phyloP scores from a whole-genome alignment of 2,329 filamentous ascomycete genomes.

The Ceratocystis huliohia region DNA sequence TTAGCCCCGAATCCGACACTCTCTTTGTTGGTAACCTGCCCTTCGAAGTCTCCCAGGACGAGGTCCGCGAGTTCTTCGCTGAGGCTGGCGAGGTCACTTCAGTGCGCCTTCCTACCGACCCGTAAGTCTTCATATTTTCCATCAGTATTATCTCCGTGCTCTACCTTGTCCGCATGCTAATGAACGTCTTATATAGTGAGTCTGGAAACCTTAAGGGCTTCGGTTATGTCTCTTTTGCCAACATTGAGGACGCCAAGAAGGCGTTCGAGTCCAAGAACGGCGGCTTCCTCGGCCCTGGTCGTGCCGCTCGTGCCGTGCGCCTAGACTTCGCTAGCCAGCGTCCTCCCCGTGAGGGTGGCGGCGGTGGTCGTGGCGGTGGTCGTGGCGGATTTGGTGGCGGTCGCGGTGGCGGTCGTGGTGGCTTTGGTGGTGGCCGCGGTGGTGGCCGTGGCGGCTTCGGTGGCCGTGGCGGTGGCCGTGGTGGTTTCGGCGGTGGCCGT shows the following conservation, averaged over 20 bases:
- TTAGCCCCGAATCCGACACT: conserved; percentile 70
- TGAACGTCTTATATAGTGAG: conserved; percentile 42
- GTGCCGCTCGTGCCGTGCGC: conserved; percentile 61
- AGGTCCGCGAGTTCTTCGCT: conserved; percentile 60
- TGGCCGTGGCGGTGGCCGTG: conserved; percentile 36
- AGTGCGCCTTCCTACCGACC: conserved; percentile 79
- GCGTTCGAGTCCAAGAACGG: conserved; percentile 62
- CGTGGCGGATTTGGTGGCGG: conserved; percentile 37
- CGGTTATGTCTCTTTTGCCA: conserved; percentile 75
- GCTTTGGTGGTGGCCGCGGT: conserved; percentile 36
- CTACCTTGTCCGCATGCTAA: conserved; percentile 23
- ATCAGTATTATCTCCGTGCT: background rate
- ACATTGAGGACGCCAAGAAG: conserved; percentile 68
- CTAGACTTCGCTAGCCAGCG: conserved; percentile 70
- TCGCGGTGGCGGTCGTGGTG: conserved; percentile 32
- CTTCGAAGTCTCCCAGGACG: conserved; percentile 69
- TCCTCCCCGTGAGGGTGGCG: conserved; percentile 43
- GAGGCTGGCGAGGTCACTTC: conserved; percentile 59
- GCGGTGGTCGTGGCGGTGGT: conserved; percentile 40
- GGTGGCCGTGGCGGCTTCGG: conserved; percentile 35
- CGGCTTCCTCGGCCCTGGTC: conserved; percentile 46
- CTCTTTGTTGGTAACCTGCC: conserved; percentile 86
- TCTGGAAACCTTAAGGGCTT: conserved; percentile 80
- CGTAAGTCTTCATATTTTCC: conserved; percentile 33
- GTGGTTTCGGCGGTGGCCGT: conserved; percentile 32